A percentile compares a stretch with the other conserved stretches of the same genome.
Evolutionary conservation across 345 rosid genomes (phyloP).

Genomic region (Arabidopsis arenosa): DNA sequence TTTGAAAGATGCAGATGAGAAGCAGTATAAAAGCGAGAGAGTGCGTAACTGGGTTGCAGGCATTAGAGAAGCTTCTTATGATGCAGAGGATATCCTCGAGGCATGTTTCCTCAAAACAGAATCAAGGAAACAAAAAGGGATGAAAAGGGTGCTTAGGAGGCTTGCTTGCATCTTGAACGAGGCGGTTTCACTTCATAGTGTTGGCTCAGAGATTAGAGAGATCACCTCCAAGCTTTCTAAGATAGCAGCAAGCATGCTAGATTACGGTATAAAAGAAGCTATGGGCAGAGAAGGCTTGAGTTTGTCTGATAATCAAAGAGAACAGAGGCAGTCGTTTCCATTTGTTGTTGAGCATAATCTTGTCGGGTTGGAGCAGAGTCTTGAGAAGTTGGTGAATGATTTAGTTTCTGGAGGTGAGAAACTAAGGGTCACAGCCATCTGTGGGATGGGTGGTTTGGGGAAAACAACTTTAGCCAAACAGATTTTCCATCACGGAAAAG

Average conservation of each 20-base stretch:
- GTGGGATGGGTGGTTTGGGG: conserved; percentile 71
- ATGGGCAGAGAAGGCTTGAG: conserved; percentile 30
- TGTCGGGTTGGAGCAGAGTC: conserved; percentile 54
- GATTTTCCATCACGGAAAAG: conserved; percentile 31
- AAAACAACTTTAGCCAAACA: conserved; percentile 59
- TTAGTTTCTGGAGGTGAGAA: conserved; percentile 34
- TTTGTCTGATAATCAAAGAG: conserved; percentile 34
- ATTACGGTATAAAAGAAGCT: conserved; percentile 45
- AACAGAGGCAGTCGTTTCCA: conserved; percentile 46
- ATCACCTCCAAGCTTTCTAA: conserved; percentile 48
- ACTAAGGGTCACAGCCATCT: conserved; percentile 41
- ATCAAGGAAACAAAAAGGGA: conserved; percentile 28
- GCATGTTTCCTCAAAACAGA: conserved; percentile 36
- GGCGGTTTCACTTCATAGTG: conserved; percentile 30
- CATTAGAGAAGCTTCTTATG: conserved; percentile 46
- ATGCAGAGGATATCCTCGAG: conserved; percentile 48
- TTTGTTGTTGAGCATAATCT: conserved; percentile 47
- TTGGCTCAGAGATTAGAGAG: conserved; percentile 33
- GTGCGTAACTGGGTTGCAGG: conserved; percentile 47
- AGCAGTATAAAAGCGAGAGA: conserved; percentile 42
- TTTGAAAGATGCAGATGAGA: conserved; percentile 47
- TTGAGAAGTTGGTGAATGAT: conserved; percentile 37
- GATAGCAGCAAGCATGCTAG: conserved; percentile 46
- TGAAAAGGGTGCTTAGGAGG: conserved; percentile 26
- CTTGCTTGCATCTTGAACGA: conserved; percentile 22